Conservation (phyloP, 192 early-diverging fungal species). For the Linderina pennispora region DNA sequence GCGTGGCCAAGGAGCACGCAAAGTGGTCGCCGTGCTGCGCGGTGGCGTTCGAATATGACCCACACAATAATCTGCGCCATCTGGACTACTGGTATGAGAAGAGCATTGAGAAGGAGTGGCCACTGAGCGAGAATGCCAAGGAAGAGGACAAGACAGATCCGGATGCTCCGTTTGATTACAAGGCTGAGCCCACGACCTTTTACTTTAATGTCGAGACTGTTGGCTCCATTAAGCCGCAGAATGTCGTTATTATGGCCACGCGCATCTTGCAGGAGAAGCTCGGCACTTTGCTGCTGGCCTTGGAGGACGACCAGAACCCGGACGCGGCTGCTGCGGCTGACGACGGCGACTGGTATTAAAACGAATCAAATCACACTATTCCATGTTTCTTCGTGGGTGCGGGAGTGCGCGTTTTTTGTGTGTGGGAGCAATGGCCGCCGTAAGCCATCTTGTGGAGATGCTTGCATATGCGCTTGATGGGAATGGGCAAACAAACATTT, state of each 20-base stretch:
- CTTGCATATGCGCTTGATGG: too few species aligned
- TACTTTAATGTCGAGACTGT: constrained; percentile 78
- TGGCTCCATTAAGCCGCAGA: constrained; percentile 68
- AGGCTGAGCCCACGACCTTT: constrained; percentile 70
- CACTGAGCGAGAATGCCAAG: constrained; percentile 56
- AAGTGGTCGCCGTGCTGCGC: constrained; percentile 93
- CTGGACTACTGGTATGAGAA: constrained; percentile 93
- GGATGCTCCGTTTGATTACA: constrained; percentile 64
- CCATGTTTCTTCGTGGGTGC: not conserved
- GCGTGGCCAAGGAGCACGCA: constrained; percentile 95
- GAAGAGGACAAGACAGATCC: constrained; percentile 49
- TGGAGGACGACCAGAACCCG: constrained; percentile 45
- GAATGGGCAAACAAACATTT: too few species aligned
- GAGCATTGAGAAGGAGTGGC: constrained; percentile 80
- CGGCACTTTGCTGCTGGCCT: constrained; percentile 58
- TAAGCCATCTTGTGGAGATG: too few species aligned
- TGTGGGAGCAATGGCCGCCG: too few species aligned
- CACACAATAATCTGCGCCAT: constrained; percentile 88
- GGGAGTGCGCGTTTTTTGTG: too few species aligned
- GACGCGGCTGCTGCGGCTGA: constrained; percentile 31
- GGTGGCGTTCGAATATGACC: constrained; percentile 94
- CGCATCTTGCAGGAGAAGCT: constrained; percentile 70
- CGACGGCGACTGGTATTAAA: constrained; percentile 37
- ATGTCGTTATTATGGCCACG: constrained; percentile 61
- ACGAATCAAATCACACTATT: not conserved